Evolutionary conservation across 148 eudicot species (phyloP).

Genomic region (Suaeda aralocaspica): DNA sequence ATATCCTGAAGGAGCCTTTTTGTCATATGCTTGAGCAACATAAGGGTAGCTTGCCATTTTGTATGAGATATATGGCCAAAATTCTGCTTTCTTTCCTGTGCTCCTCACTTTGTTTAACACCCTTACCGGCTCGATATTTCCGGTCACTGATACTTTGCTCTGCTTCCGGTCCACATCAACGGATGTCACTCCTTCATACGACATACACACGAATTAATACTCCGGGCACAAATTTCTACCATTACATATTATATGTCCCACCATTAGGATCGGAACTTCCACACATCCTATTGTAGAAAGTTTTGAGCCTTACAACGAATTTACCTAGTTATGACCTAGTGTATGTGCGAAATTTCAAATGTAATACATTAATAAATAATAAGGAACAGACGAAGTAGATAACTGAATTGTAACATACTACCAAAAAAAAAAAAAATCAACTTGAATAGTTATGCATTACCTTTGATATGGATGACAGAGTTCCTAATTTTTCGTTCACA

Average conservation of each 20-base stretch:
- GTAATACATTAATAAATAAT: too few relatives aligned
- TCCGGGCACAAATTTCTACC: too few relatives aligned
- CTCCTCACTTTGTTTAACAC: slow-evolving; percentile 7
- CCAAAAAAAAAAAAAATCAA: background rate
- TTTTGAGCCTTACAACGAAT: too few relatives aligned
- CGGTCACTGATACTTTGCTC: slow-evolving; percentile 1
- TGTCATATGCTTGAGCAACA: slow-evolving; percentile 1
- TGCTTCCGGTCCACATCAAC: slow-evolving; percentile 5
- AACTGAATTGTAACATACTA: too few relatives aligned
- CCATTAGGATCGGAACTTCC: too few relatives aligned
- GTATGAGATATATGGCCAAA: slow-evolving; percentile 4
- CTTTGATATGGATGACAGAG: slow-evolving; percentile 13
- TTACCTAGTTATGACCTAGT: too few relatives aligned
- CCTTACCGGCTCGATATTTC: background rate
- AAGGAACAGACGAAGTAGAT: too few relatives aligned
- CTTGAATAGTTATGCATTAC: slow-evolving; percentile 1
- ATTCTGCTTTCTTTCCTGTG: slow-evolving; percentile 7
- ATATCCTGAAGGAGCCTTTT: slow-evolving; percentile 8
- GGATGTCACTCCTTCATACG: background rate
- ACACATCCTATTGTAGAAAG: too few relatives aligned
- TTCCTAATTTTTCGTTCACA: slow-evolving; percentile 9
- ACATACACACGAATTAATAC: too few relatives aligned
- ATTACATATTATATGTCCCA: too few relatives aligned
- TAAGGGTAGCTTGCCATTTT: background rate
- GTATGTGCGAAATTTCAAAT: too few relatives aligned